Evolutionary conservation across 2,329 filamentous ascomycete species (phyloP), one percentile per base, ranked within the genome.

Genomic region (Alternaria solani): DNA sequence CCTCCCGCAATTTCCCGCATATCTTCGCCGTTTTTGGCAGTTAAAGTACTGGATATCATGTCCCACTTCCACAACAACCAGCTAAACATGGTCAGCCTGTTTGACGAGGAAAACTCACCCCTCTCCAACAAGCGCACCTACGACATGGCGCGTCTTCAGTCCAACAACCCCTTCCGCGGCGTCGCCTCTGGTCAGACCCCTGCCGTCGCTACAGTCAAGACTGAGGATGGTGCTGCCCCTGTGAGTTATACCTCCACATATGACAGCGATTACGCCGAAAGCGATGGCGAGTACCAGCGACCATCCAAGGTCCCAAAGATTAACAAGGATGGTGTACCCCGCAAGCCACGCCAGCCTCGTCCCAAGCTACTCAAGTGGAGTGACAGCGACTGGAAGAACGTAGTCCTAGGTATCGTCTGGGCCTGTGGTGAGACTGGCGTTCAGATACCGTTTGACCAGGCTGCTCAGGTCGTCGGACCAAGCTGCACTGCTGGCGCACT

Each of bases 281-380:
- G 60, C 48, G 62, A 65, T 34, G 55, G 47, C 23, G 63, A 68
- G 6, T 61, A 63, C 25, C 42, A 44, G 23, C 57, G 49, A 11
- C 57, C 61, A 4, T 51, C 53, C 38, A 71, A 71, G 57, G 44
- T 39, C 12, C 57, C 62, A 11, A 74, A 74, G 51, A 61, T 68
- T 48, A 75, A 75, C 65, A 74, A 74, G 43, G 61, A 72, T 46
- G 73, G 71, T 25, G 53, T 23, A 1, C 63, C 61, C 25, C 73
- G 75, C 47, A 78, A 78, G 62, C 46, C 66, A 55, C 74, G 75
- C 25, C 59, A 66, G 34, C 73, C 75, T 20, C 74, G 75, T 54
- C 51, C 65, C 5, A 68, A 67, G 39, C 64, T 78, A 3, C 60
- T 71, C 26, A 72, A 71, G 30, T 78, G 75, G 75, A 65, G 52